These are phyloP conservation scores for Aquilaria yunnanensis DNA, from an alignment of 345 rosid species.

Conservation along the genomic window DNA sequence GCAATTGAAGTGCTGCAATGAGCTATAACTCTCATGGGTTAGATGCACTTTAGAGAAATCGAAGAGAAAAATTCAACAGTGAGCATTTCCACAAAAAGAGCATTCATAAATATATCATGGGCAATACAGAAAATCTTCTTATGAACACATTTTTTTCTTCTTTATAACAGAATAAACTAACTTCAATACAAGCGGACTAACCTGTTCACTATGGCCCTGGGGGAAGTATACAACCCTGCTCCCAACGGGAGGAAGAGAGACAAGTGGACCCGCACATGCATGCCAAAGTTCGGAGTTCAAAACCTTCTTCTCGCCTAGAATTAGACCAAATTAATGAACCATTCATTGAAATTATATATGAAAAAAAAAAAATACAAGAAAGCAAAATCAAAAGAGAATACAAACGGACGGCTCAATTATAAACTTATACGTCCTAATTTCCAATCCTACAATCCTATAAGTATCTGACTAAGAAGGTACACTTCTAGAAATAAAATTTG, in stretches of 20 bases:
- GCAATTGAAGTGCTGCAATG: too few species aligned
- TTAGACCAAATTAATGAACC: constrained; percentile 11
- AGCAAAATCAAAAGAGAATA: neutral
- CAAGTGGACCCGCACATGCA: constrained; percentile 99
- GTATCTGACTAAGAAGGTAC: constrained; percentile 1
- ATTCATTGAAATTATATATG: neutral
- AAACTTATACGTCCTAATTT: constrained; percentile 3
- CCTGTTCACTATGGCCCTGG: constrained; percentile 99
- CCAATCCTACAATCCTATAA: neutral
- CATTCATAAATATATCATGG: neutral
- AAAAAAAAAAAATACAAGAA: neutral
- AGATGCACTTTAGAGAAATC: neutral
- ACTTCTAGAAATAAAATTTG: constrained; percentile 1
- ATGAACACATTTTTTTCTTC: neutral
- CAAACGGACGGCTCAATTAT: neutral
- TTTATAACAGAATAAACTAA: neutral
- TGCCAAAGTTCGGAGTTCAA: constrained; percentile 99
- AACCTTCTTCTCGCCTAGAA: constrained; percentile 74
- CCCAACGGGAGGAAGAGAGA: constrained; percentile 85
- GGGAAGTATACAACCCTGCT: constrained; percentile 99
- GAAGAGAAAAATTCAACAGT: neutral
- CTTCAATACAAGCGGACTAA: constrained; percentile 15
- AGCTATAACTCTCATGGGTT: too few species aligned
- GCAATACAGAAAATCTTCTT: constrained; percentile 4
- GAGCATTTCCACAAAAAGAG: neutral